Percentiles rank a stretch among this genome's conserved stretches.
These are phyloP conservation scores for Colletotrichum viniferum DNA, from an alignment of 2,329 filamentous ascomycete genomes.

Conservation along the genomic window DNA sequence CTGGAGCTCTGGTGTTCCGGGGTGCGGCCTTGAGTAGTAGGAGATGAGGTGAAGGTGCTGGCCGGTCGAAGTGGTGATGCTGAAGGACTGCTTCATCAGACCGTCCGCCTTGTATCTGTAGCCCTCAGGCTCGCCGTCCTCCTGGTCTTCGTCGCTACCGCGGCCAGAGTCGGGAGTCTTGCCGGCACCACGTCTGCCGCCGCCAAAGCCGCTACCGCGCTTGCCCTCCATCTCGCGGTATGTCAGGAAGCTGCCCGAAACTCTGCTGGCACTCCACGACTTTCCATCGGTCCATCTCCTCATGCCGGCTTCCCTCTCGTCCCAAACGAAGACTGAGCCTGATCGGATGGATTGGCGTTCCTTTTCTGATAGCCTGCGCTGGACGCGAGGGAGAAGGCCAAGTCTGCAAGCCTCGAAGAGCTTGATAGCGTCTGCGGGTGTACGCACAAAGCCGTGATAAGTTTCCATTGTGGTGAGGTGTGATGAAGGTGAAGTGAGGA, in stretches of 20 bases:
- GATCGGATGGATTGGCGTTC: slow-evolving; percentile 95
- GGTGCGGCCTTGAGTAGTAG: slow-evolving; percentile 86
- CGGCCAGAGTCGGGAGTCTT: slow-evolving; percentile 85
- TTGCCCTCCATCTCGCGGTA: slow-evolving; percentile 99
- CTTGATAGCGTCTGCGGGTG: slow-evolving; percentile 95
- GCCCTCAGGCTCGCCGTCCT: slow-evolving; percentile 84
- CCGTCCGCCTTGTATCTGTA: slow-evolving; percentile 96
- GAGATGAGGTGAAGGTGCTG: slow-evolving; percentile 98
- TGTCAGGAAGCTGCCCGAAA: slow-evolving; percentile 95
- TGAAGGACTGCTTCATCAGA: slow-evolving; percentile 99
- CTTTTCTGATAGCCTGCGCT: slow-evolving; percentile 92
- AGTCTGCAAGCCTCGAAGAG: slow-evolving; percentile 97
- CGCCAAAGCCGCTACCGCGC: slow-evolving; percentile 78
- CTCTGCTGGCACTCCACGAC: slow-evolving; percentile 97
- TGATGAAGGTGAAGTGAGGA: slow-evolving; percentile 7
- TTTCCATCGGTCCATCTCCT: slow-evolving; percentile 98
- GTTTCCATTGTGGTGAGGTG: slow-evolving; percentile 78
- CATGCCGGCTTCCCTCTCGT: slow-evolving; percentile 98
- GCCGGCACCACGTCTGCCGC: slow-evolving; percentile 60
- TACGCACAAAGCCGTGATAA: slow-evolving; percentile 92
- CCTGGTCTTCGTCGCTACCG: slow-evolving; percentile 83
- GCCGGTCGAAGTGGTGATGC: slow-evolving; percentile 87
- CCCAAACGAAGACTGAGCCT: slow-evolving; percentile 99
- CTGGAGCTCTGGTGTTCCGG: slow-evolving; percentile 72
- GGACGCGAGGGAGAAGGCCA: slow-evolving; percentile 87